Conservation (phyloP, 768 basidiomycete species). For the Gloeostereum incarnatum region DNA sequence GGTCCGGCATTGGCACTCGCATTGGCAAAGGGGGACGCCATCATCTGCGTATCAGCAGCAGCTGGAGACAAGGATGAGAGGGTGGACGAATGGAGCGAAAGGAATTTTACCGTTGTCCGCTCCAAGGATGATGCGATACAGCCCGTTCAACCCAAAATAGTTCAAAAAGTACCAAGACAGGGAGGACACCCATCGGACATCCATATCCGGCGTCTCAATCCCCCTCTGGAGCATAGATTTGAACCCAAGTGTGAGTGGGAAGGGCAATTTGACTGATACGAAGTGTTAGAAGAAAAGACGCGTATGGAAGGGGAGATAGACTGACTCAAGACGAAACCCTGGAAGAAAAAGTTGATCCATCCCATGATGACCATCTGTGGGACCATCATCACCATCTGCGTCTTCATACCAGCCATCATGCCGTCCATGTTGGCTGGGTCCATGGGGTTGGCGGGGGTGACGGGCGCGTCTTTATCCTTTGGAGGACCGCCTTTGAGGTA, state of each 20-base stretch:
- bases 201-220: conserved; percentile 92
- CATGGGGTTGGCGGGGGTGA: conserved; percentile 70
- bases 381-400: conserved; percentile 99
- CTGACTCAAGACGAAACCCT: conserved; percentile 96
- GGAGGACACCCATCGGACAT: conserved; percentile 98
- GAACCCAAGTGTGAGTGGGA: conserved; percentile 94
- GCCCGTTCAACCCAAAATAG: conserved; percentile 93
- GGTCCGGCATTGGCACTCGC: conserved; percentile 34
- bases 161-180: conserved; percentile 99
- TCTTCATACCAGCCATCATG: conserved; percentile 99
- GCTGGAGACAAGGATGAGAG: conserved; percentile 32
- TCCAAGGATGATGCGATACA: conserved; percentile 91
- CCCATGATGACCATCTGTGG: conserved; percentile 99
- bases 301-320: conserved; percentile 12
- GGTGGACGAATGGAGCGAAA: conserved; percentile 4
- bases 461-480: conserved; percentile 47
- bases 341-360: conserved; percentile 99
- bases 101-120: conserved; percentile 69
- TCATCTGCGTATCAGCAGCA: conserved; percentile 71
- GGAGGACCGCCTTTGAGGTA: conserved; percentile 85
- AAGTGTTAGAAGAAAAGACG: conserved; percentile 2
- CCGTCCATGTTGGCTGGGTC: conserved; percentile 94
- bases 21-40: conserved; percentile 56
- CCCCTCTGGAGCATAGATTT: conserved; percentile 97
- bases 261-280: conserved; percentile 84